Conservation (phyloP, 2,329 filamentous ascomycete genomes). For the Cryoendolithus antarcticus region DNA sequence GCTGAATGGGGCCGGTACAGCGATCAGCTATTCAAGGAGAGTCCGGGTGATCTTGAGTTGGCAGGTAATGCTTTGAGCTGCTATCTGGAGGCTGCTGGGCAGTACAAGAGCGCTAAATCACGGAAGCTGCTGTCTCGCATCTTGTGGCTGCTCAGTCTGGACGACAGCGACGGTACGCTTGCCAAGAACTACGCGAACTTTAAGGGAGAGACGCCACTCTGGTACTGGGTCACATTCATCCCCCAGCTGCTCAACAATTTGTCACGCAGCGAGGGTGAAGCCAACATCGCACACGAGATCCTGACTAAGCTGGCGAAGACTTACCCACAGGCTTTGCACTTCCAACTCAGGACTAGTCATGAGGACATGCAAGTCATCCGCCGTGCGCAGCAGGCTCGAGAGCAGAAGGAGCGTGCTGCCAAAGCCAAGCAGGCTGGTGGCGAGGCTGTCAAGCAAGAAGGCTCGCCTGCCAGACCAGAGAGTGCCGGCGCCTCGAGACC, state of each 20-base stretch:
- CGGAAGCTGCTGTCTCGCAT: slow-evolving; percentile 87
- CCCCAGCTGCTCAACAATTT: slow-evolving; percentile 88
- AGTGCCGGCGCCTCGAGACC: slow-evolving; percentile 16
- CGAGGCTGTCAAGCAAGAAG: slow-evolving; percentile 25
- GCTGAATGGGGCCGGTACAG: slow-evolving; percentile 99
- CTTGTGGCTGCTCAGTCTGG: slow-evolving; percentile 87
- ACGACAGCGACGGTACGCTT: slow-evolving; percentile 74
- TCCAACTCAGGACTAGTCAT: slow-evolving; percentile 80
- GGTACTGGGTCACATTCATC: slow-evolving; percentile 99
- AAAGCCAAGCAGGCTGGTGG: slow-evolving; percentile 49
- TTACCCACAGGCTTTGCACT: slow-evolving; percentile 90
- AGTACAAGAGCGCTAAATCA: slow-evolving; percentile 95
- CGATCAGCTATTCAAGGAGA: slow-evolving; percentile 87
- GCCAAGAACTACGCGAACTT: slow-evolving; percentile 85
- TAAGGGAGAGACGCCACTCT: slow-evolving; percentile 92
- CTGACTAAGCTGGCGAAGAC: slow-evolving; percentile 88
- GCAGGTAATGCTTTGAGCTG: slow-evolving; percentile 90
- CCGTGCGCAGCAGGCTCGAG: slow-evolving; percentile 57
- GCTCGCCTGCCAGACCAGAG: slow-evolving; percentile 19
- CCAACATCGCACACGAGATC: slow-evolving; percentile 71
- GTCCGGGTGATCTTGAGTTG: slow-evolving; percentile 66
- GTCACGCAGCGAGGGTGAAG: slow-evolving; percentile 65
- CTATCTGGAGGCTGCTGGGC: slow-evolving; percentile 87
- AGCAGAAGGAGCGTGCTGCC: slow-evolving; percentile 40
- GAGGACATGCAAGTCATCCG: slow-evolving; percentile 91